Evolutionary conservation across 352 stramenopile genomes (phyloP).

Genomic region (Sclerospora graminicola): DNA sequence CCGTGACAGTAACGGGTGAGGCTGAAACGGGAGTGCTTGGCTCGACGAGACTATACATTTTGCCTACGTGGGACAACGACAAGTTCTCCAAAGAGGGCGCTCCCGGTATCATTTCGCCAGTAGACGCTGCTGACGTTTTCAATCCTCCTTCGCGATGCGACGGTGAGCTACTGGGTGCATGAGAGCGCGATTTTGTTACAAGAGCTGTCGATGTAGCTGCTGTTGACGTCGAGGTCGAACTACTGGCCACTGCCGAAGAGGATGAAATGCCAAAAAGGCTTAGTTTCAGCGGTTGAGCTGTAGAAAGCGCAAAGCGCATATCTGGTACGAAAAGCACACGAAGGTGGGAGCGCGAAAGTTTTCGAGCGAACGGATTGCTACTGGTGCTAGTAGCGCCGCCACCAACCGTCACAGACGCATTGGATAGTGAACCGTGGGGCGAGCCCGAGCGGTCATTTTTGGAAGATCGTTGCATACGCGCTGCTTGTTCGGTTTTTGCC

Average conservation of each 20-base stretch:
- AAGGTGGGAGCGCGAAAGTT: constrained; percentile 47
- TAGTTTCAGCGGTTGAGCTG: constrained; percentile 34
- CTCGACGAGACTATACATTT: constrained; percentile 76
- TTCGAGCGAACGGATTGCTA: constrained; percentile 39
- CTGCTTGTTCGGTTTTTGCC: constrained; percentile 66
- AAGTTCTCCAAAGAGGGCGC: constrained; percentile 55
- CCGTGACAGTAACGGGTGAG: constrained; percentile 29
- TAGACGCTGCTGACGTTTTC: constrained; percentile 9
- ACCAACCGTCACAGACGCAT: constrained; percentile 19
- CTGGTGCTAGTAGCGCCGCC: constrained; percentile 9
- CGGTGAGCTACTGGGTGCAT: constrained; percentile 11
- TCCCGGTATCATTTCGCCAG: constrained; percentile 7
- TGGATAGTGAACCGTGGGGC: constrained; percentile 14
- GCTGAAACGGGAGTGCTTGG: constrained; percentile 50
- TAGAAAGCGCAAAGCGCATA: constrained; percentile 53
- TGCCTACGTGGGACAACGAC: constrained; percentile 61
- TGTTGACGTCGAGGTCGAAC: constrained; percentile 10
- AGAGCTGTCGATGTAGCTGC: constrained; percentile 26
- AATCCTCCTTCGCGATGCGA: constrained; percentile 11
- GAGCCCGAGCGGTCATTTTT: constrained; percentile 24
- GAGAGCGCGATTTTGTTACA: constrained; percentile 23
- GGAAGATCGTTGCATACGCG: constrained; percentile 43
- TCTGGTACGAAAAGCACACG: constrained; percentile 52
- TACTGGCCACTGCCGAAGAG: constrained; percentile 8
- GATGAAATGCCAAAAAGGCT: constrained; percentile 31